Conservation (phyloP, 2,329 filamentous ascomycete species). For the Bipolaris cookei region DNA sequence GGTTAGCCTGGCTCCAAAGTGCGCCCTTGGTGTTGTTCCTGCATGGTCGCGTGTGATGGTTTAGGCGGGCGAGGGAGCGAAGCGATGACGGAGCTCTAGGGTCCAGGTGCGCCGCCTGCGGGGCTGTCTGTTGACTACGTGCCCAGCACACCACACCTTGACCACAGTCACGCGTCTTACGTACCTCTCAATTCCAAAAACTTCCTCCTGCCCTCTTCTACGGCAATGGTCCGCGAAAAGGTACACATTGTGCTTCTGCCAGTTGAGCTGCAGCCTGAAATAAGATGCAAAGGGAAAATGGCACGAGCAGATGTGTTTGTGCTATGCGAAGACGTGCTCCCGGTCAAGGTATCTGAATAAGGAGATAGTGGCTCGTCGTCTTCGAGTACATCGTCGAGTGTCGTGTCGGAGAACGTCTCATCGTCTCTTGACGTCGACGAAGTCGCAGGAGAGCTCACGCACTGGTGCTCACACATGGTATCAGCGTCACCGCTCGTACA, state of each 20-base stretch:
- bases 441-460: conserved; percentile 15
- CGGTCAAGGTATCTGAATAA: conserved; percentile 4
- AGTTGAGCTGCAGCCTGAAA: conserved; percentile 38
- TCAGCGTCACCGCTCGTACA: conserved; percentile 28
- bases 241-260: conserved; percentile 39
- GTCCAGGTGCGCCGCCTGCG: conserved; percentile 21
- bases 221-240: conserved; percentile 36
- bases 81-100: conserved; percentile 35
- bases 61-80: conserved; percentile 11
- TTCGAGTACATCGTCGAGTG: conserved; percentile 15
- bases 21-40: conserved; percentile 17
- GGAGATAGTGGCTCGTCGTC: conserved; percentile 5
- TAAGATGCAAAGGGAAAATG: conserved; percentile 34
- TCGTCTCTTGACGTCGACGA: conserved; percentile 16
- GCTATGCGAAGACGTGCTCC: conserved; percentile 1
- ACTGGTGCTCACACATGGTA: conserved; percentile 26
- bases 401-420: conserved; percentile 27
- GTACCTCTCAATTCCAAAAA: conserved; percentile 25
- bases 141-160: neutral
- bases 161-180: conserved; percentile 4
- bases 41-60: conserved; percentile 34
- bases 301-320: conserved; percentile 3
- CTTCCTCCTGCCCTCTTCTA: conserved; percentile 13
- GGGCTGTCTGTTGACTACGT: conserved; percentile 9
- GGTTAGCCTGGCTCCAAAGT: conserved; percentile 33